These are phyloP conservation scores for Pharus latifolius DNA, from an alignment of 176 grass and related monocot genomes.

Conservation along the genomic window DNA sequence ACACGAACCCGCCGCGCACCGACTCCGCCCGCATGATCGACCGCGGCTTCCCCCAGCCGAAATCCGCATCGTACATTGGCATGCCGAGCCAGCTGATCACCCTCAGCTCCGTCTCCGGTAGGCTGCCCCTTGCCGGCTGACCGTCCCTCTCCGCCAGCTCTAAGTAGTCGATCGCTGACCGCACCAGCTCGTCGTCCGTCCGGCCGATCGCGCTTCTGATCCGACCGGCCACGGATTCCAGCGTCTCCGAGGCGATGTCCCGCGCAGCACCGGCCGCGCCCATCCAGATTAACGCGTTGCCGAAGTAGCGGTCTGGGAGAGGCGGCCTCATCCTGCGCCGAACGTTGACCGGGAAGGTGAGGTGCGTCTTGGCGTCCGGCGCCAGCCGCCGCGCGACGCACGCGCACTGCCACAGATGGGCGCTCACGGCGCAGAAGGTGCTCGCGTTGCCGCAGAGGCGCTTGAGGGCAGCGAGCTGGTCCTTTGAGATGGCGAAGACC, in stretches of 20 bases:
- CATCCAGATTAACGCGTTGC: conserved; percentile 9
- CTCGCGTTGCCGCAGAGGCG: neutral
- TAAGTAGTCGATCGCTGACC: conserved; percentile 14
- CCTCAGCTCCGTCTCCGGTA: neutral
- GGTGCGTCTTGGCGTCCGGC: neutral
- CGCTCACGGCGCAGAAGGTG: conserved; percentile 27
- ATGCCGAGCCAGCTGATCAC: conserved; percentile 16
- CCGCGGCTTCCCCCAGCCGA: conserved; percentile 16
- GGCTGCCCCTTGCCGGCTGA: neutral
- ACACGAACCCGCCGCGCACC: neutral
- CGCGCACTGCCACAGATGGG: conserved; percentile 35
- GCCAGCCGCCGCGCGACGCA: conserved; percentile 25
- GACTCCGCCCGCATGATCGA: neutral
- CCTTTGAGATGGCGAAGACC: neutral
- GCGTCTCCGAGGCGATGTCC: neutral
- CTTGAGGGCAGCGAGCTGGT: conserved; percentile 7
- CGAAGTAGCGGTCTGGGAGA: neutral
- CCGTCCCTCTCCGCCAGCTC: neutral
- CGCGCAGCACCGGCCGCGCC: neutral
- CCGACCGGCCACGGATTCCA: neutral
- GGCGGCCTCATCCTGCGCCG: conserved; percentile 10
- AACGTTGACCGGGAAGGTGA: conserved; percentile 4
- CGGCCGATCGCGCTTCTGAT: neutral
- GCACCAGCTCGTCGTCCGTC: conserved; percentile 2
- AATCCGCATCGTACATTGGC: conserved; percentile 21